Evolutionary conservation across 2,329 filamentous ascomycete species (phyloP), one percentile per base, ranked within the genome.

Genomic region (Trichothecium sympodiale): DNA sequence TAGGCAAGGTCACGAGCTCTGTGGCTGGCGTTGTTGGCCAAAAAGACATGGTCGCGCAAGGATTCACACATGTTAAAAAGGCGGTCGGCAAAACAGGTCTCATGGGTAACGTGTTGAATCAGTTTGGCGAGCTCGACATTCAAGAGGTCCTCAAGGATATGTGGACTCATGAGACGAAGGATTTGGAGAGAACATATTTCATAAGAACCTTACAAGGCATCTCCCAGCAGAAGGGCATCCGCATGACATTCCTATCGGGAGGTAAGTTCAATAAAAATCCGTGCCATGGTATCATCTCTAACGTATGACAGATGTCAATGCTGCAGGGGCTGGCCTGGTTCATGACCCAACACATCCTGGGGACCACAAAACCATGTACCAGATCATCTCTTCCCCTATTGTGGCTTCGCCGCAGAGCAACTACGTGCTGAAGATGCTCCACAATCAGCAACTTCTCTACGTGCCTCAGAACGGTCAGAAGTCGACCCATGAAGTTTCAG

Each of bases 291-390:
- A 25, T 25, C 20, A 25, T 25, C 6, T 25, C 10, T 25, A 53
- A 46, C 31, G 15, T 12, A 12, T 29, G 29, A 5, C 43, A 80
- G 79, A 83, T 51, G 89, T 96, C 55, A 91, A 89, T 57, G 83
- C 79, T 49, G 88, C 84, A 45, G 91, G 91, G 44, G 91, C 91
- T 16, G 91, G 91, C 39, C 73, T 98, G 9, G 78, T 98, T 2
- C 91, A 98, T 59, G 91, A 98, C 59, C 91, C 91, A 0, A 74
- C 82, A 15, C 85, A 91, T 55, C 89, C 89, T 1, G 78, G 77
- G 28, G 87, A 96, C 59, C 87, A 96, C 70, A 98, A 96, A 63
- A 95, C 91, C 18, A 98, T 98, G 89, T 98, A 96, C 63, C 91
- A 98, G 58, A 74, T 98, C 55, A 95, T 96, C 55, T 81, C 88